Evolutionary conservation across 805 yeast species (phyloP).

Genomic region (Ogataea paraovalis): DNA sequence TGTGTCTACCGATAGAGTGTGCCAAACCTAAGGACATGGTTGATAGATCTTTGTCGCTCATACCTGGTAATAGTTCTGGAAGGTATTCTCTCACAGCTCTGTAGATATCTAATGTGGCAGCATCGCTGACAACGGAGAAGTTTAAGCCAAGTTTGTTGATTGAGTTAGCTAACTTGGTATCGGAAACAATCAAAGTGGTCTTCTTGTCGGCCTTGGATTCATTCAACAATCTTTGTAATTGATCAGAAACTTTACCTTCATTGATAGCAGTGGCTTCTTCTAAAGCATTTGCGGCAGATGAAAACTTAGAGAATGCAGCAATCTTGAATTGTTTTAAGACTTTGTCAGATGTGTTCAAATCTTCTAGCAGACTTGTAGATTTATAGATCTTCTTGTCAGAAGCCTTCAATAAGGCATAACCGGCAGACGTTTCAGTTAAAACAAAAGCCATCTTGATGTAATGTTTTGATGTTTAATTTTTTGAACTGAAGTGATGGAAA

Average conservation of each 20-base stretch:
- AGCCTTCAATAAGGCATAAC: constrained; percentile 95
- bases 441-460: constrained; percentile 65
- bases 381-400: constrained; percentile 96
- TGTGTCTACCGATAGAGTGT: constrained; percentile 97
- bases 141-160: constrained; percentile 91
- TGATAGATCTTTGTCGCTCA: constrained; percentile 75
- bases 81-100: constrained; percentile 93
- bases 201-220: constrained; percentile 78
- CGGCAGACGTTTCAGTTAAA: constrained; percentile 97
- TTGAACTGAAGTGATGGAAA: constrained; percentile 1
- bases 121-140: constrained; percentile 87
- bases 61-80: constrained; percentile 92
- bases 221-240: constrained; percentile 70
- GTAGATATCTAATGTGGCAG: constrained; percentile 89
- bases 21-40: constrained; percentile 98
- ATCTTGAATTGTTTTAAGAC: constrained; percentile 88
- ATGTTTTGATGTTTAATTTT: not conserved
- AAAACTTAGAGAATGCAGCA: constrained; percentile 92
- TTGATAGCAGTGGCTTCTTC: constrained; percentile 91
- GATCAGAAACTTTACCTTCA: constrained; percentile 90
- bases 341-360: constrained; percentile 76
- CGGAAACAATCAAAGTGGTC: constrained; percentile 84
- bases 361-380: constrained; percentile 67
- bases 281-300: constrained; percentile 90
- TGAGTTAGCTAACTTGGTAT: constrained; percentile 92